Conservation (phyloP, 2,329 filamentous ascomycete genomes). For the Colletotrichum nymphaeae region DNA sequence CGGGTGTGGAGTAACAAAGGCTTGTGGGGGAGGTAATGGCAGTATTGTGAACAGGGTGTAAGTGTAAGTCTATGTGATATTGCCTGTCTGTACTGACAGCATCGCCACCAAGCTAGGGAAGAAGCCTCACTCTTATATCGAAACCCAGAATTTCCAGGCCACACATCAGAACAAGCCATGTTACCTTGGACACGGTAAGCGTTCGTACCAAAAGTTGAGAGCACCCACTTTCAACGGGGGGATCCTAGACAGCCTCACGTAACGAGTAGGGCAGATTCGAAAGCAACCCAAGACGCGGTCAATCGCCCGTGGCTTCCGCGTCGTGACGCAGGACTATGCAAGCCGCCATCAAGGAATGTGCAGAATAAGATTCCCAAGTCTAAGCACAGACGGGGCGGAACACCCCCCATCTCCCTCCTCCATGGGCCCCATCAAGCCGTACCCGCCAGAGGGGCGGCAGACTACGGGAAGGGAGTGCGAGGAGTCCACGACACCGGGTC, state of each 20-base stretch:
- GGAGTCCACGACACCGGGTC: constrained; percentile 12
- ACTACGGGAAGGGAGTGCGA: neutral
- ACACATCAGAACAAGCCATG: neutral
- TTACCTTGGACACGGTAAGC: neutral
- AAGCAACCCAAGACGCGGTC: constrained; percentile 2
- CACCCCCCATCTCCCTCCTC: neutral
- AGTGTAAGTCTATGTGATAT: neutral
- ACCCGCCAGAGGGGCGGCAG: neutral
- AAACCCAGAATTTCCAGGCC: constrained; percentile 14
- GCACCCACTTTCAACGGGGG: neutral
- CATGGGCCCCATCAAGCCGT: neutral
- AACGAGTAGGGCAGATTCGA: constrained; percentile 34
- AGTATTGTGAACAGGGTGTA: neutral
- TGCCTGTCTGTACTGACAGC: neutral
- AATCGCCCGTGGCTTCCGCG: constrained; percentile 23
- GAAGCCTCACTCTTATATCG: constrained; percentile 18
- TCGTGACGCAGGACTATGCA: constrained; percentile 31
- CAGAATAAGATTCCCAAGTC: neutral
- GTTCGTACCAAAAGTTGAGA: neutral
- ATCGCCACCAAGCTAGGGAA: neutral
- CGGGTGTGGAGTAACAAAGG: neutral
- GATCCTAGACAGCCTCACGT: constrained; percentile 26
- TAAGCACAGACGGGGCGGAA: neutral
- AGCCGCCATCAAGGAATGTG: constrained; percentile 14
- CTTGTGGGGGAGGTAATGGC: neutral